Base-by-base conservation (phyloP, 2,329 filamentous ascomycete species). In the Claviceps africana region DNA sequence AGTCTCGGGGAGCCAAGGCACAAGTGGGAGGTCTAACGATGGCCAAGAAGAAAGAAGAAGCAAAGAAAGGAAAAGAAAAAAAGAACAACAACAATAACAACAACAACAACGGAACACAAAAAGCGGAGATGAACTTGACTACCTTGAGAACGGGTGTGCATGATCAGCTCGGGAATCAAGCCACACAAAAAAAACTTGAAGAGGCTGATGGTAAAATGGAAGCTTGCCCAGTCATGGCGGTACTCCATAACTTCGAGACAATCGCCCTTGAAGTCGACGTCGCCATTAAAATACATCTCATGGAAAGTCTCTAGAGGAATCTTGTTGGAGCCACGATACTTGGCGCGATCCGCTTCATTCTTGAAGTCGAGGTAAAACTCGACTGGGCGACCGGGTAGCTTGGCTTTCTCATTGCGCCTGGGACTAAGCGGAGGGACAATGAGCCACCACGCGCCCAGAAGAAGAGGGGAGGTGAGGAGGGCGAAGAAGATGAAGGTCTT, bases 221-320 rank as follows among this genome's bases (percentile, higher is more conserved):
- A 96, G 75, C 79, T 93, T 60, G 88, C 88, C 93, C 93, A 97
- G 70, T 98, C 93, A 67, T 97, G 91, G 64, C 93, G 79, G 74
- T 93, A 93, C 72, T 97, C 93, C 70, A 97, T 72, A 47, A 87
- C 76, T 65, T 97, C 91, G 56, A 97, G 78, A 62, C 78, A 81
- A 70, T 97, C 93, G 54, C 89, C 90, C 69, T 95, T 97, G 78
- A 96, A 91, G 61, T 95, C 88, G 57, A 95, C 89, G 54, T 95
- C 83, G 54, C 88, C 88, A 65, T 93, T 85, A 70, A 97, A 95
- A 77, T 96, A 97, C 85, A 91, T 95, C 72, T 96, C 90, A 67
- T 94, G 83, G 76, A 97, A 97, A 25, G 88, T 94, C 74, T 95
- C 85, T 76, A 94, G 85, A 51, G 88, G 84, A 55, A 93, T 88